Conservation (phyloP, 441 rosid species). For the Brassica hybrid region DNA sequence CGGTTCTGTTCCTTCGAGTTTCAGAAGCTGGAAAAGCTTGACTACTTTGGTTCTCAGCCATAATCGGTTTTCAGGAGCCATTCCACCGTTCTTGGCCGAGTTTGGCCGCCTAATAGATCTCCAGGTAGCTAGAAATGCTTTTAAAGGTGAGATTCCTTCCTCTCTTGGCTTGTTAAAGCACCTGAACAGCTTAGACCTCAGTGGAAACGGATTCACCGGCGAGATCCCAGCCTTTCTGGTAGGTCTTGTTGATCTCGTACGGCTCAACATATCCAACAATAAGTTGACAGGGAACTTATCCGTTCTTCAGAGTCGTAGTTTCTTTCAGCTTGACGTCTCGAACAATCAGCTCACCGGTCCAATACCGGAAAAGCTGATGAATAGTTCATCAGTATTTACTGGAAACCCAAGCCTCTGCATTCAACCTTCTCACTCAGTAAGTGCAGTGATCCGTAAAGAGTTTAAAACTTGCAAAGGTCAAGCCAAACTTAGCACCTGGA, state of each 20-base stretch:
- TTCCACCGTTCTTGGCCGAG: conserved; percentile 62
- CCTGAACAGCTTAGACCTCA: conserved; percentile 56
- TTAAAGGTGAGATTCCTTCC: conserved; percentile 72
- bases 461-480: conserved; percentile 54
- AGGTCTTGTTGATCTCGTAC: conserved; percentile 49
- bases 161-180: conserved; percentile 55
- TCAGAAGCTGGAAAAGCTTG: conserved; percentile 59
- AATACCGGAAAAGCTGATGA: conserved; percentile 52
- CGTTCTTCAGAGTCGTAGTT: conserved; percentile 44
- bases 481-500: conserved; percentile 43
- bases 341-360: conserved; percentile 70
- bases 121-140: conserved; percentile 64
- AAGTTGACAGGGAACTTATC: conserved; percentile 67
- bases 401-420: conserved; percentile 72
- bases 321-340: conserved; percentile 60
- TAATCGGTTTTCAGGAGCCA: conserved; percentile 63
- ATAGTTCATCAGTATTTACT: conserved; percentile 51
- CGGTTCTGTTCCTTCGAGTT: conserved; percentile 58
- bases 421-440: conserved; percentile 39
- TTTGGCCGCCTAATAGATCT: conserved; percentile 55
- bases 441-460: conserved; percentile 24
- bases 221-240: conserved; percentile 57
- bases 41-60: conserved; percentile 60
- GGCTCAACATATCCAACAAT: conserved; percentile 74
- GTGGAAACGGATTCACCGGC: conserved; percentile 62